Evolutionary conservation across 805 yeast species (phyloP), one percentile per base, ranked within the genome.

Genomic region (Danielia oregonensis): DNA sequence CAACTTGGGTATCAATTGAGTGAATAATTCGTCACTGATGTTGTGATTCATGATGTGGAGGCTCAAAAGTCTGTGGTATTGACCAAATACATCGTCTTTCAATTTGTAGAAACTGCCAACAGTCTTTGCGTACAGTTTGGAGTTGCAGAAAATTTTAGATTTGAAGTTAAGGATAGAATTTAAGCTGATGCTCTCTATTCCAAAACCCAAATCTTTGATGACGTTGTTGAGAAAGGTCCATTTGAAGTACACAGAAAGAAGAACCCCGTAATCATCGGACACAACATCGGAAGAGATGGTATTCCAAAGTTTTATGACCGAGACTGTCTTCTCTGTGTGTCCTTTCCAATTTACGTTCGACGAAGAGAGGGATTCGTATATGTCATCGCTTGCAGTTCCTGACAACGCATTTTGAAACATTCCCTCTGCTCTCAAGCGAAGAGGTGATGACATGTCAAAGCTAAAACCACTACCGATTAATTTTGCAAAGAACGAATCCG

Each of bases 31-130:
- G 5, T 26, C 6, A 5, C 16, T 25, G 5, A 36, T 12, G 9
- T 31, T 30, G 11, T 22, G 44, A 5, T 28, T 49, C 8, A 2
- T 26, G 25, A 35, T 52, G 37, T 33, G 50, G 38, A 7, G 47
- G 2, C 33, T 16, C 9, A 44, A 12, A 6, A 33, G 30, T 26
- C 40, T 42, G 43, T 49, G 58, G 25, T 54, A 49, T 24, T 54
- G 55, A 3, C 72, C 70, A 30, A 40, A 46, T 4, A 65, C 54
- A n/a, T 51, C 57, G 32, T 72, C 75, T 35, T 59, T 65, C 4
- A 63, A 48, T 43, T 70, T 74, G 42, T 74, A 72, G 39, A 70
- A 71, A 30, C 57, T 46, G 13, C 48, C 46, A 2, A 55, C 54
- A 2, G 50, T 36, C 36, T 49, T 59, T 12, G 55, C 33, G 13